Conservation (phyloP, 441 rosid genomes). For the Omphalea diandra region DNA sequence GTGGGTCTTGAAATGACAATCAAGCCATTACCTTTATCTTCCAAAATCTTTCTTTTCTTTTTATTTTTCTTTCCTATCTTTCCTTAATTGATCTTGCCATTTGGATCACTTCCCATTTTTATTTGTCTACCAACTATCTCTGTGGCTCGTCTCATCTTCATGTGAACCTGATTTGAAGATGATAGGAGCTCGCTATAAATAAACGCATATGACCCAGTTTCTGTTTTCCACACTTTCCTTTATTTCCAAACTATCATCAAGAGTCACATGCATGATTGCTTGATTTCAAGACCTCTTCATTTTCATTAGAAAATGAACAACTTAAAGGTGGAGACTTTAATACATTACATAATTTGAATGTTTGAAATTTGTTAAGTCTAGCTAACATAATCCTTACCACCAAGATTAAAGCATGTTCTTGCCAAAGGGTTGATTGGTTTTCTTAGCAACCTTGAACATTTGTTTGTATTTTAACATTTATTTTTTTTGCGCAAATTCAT, state of each 20-base stretch:
- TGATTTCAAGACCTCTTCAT: not conserved
- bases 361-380: too few species aligned
- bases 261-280: slow-evolving; percentile 33
- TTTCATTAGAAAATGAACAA: not conserved
- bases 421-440: not conserved
- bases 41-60: not conserved
- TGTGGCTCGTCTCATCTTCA: slow-evolving; percentile 22
- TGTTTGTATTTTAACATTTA: too few species aligned
- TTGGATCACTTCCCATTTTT: too few species aligned
- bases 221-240: slow-evolving; percentile 26
- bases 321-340: too few species aligned
- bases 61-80: too few species aligned
- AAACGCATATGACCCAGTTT: slow-evolving; percentile 11
- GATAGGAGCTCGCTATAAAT: slow-evolving; percentile 31
- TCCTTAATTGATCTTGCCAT: not conserved
- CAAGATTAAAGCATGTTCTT: not conserved
- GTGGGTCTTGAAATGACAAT: slow-evolving; percentile 27
- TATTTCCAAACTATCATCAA: slow-evolving; percentile 24
- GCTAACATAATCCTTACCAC: too few species aligned
- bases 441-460: too few species aligned
- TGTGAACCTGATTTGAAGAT: slow-evolving; percentile 35
- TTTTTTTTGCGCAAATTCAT: not conserved
- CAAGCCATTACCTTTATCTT: slow-evolving; percentile 22
- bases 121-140: not conserved
- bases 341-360: too few species aligned